Evolutionary conservation across 2,329 filamentous ascomycete genomes (phyloP), one percentile per base, ranked within the genome.

Genomic region (Cyphellophora europaea): DNA sequence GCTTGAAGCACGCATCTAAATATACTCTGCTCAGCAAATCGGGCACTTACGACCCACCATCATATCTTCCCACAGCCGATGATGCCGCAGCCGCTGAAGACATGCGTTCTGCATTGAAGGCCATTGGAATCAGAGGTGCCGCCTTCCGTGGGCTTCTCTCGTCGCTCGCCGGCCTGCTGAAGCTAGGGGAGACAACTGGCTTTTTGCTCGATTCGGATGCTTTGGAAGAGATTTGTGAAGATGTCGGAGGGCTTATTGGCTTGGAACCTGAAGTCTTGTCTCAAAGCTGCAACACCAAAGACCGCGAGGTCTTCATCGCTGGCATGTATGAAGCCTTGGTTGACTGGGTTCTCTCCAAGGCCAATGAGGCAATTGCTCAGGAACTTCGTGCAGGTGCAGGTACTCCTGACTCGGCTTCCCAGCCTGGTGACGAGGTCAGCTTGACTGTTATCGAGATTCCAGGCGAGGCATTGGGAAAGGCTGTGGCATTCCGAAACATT

Each of bases 1-100:
- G 82, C 16, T 71, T 98, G 18, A 82, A 86, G 59, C 69, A 77
- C 6, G 75, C 84, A 3, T 81, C 83, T 3, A 70, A 74, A 28
- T 98, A 96, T 56, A 62, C 77, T 5, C 66, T 98, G 2, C 69
- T 98, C 12, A 77, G 82, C 42, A 79, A 78, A 49, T 94, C 89
- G 2, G 80, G 79, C 30, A 95, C 88, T 0, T 96, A 89, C 56
- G 68, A 75, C 11, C 83, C 89, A 1, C 91, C 91, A 0, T 76
- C 80, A 0, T 98, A 93, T 54, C 74, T 96, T 2, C 87, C 88
- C 1, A 88, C 89, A 1, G 88, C 85, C 21, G 91, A 98, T 50
- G 91, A 98, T 62, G 79, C 78, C 5, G 91, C 91, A 1, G 77
- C 88, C 2, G 91, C 89, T 5, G 91, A 98, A 53, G 91, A 98